Evolutionary conservation across 1,139 yeast species (phyloP).

Genomic region (Geotrichum carabidarum): DNA sequence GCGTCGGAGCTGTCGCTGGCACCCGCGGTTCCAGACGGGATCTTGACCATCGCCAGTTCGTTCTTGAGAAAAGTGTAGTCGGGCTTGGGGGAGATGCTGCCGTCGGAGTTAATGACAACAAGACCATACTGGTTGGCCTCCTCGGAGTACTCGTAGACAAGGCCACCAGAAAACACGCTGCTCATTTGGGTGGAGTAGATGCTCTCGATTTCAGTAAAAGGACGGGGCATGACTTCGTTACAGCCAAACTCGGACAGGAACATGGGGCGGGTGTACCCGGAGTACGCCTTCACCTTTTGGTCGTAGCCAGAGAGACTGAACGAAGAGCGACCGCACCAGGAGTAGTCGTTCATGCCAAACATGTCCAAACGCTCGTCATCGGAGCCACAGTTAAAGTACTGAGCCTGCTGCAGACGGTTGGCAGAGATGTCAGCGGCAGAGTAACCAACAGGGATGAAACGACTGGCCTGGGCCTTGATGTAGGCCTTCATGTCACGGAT

Average conservation of each 20-base stretch:
- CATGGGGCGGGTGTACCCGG: constrained; percentile 62
- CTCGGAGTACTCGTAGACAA: constrained; percentile 86
- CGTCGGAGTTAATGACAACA: constrained; percentile 50
- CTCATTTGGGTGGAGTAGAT: constrained; percentile 55
- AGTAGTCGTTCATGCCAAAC: constrained; percentile 93
- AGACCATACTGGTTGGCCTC: constrained; percentile 87
- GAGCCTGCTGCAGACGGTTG: constrained; percentile 50
- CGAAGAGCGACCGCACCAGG: constrained; percentile 91
- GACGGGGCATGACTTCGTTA: constrained; percentile 62
- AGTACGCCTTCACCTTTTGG: constrained; percentile 64
- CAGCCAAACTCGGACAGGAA: constrained; percentile 95
- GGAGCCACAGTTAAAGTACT: constrained; percentile 74
- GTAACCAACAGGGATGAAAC: constrained; percentile 87
- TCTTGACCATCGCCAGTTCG: constrained; percentile 45
- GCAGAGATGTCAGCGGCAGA: constrained; percentile 90
- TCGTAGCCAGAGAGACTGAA: constrained; percentile 79
- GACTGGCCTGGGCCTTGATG: constrained; percentile 52
- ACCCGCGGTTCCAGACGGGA: constrained; percentile 75
- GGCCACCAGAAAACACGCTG: constrained; percentile 83
- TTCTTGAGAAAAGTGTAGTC: constrained; percentile 56
- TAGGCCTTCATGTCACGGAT: constrained; percentile 80
- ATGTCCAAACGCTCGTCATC: constrained; percentile 68
- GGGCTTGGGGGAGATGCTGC: constrained; percentile 42
- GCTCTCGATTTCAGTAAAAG: constrained; percentile 65
- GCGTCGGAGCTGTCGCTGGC: constrained; percentile 46